Evolutionary conservation across 2,329 filamentous ascomycete species (phyloP), one percentile per base, ranked within the genome.

Genomic region (Colletotrichum melonis): DNA sequence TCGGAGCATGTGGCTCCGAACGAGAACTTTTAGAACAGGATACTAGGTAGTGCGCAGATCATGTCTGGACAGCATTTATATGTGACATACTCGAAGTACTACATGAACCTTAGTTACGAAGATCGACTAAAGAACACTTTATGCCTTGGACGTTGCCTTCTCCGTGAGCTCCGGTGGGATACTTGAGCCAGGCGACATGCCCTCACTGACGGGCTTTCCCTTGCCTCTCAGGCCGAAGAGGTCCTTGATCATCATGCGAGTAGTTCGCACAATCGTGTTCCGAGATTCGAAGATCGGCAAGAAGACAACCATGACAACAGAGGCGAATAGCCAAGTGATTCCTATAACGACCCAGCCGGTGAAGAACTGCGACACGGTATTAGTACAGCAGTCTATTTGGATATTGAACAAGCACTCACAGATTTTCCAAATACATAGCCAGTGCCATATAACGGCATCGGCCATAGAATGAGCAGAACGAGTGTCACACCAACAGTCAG

Each of bases 281-380:
- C 74, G 63, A 16, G 74, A 75, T 32, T 75, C 74, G 8, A 73
- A 73, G 8, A 75, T 46, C 3, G 74, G 73, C 8, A 75, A 42
- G 46, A 75, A 69, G 5, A 75, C 67, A 5, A 75, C 73, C 69
- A 75, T 75, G 12, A 74, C 54, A 30, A 68, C 63, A 4, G 73
- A 75, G 9, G 65, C 69, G 78, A 94, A 93, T 67, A 95, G 84
- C 93, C 93, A 95, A 2, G 93, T 82, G 35, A 95, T 92, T 0
- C 91, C 92, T 1, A 93, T 89, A 2, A 89, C 85, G 9, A 94
- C 88, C 92, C 92, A 94, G 11, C 92, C 92, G 0, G 92, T 93
- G 80, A 95, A 95, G 84, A 95, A 95, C 0, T 75, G 22, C 14
- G 1, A n/a, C 0, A 4, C n/a, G n/a, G 24, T 22, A 19, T 55